Conservation (phyloP, 352 stramenopile species). For the Pythium chondricola region DNA sequence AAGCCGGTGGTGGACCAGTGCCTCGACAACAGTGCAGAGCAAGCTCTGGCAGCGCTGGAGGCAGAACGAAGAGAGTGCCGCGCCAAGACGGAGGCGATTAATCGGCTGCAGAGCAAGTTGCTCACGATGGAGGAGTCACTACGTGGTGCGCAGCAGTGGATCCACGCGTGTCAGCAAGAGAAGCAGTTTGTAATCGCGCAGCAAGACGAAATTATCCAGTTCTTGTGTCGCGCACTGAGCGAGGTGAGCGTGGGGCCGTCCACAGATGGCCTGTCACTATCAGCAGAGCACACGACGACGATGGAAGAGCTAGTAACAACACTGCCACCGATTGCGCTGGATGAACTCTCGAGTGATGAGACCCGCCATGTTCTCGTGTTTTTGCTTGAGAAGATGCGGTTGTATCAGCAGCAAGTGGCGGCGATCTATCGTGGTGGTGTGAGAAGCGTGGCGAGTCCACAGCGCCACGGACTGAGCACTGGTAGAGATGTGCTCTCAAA, state of each 20-base stretch:
- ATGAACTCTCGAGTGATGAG: slow-evolving; percentile 46
- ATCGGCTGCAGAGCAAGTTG: slow-evolving; percentile 6
- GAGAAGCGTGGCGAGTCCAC: background rate
- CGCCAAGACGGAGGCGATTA: background rate
- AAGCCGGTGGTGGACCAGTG: slow-evolving; percentile 2
- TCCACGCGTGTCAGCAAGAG: slow-evolving; percentile 42
- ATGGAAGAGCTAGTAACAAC: slow-evolving; percentile 32
- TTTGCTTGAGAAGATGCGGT: slow-evolving; percentile 55
- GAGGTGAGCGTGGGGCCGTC: slow-evolving; percentile 16
- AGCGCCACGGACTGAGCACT: slow-evolving; percentile 2
- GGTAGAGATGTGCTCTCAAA: slow-evolving; percentile 39
- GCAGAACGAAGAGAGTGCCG: background rate
- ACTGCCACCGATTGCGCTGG: slow-evolving; percentile 24
- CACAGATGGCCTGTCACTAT: slow-evolving; percentile 22
- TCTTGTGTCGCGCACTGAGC: slow-evolving; percentile 35
- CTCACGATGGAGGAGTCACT: slow-evolving; percentile 26
- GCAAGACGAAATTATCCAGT: slow-evolving; percentile 64
- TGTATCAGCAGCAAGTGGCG: slow-evolving; percentile 50
- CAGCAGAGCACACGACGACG: slow-evolving; percentile 27
- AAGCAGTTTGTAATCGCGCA: slow-evolving; percentile 52
- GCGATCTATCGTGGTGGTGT: slow-evolving; percentile 23
- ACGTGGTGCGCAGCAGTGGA: slow-evolving; percentile 34
- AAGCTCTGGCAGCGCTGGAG: background rate
- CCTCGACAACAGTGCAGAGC: background rate
- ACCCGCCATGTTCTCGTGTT: slow-evolving; percentile 43